Evolutionary conservation across 257 asterid species (phyloP), one percentile per base, ranked within the genome.

Genomic region (Striga asiatica): DNA sequence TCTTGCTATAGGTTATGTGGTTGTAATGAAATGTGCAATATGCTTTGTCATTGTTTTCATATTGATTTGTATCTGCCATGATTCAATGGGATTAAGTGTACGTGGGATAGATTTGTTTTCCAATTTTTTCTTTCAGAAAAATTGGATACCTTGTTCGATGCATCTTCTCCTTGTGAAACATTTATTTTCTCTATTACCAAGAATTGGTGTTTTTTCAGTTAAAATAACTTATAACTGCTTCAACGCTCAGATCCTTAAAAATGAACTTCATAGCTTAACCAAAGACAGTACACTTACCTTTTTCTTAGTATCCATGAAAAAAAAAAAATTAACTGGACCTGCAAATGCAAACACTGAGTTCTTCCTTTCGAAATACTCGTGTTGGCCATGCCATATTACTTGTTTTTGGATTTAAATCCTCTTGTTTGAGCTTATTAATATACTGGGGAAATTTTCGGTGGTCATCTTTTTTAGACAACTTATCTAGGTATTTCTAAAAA

Each of bases 191-290:
- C n/a, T n/a, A n/a, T n/a, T n/a, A n/a, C n/a, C n/a, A n/a, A 39
- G 57, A 42, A 42, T 14, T 64, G 22, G 49, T 50, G 24, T 47
- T 13, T 14, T 29, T 47, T 38, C 37, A 24, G 45, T 27, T 29
- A 48, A 12, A 5, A 6, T 8, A 21, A 34, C 3, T 27, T 14
- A 48, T n/a, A n/a, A n/a, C n/a, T n/a, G n/a, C n/a, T n/a, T n/a
- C n/a, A n/a, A 10, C 21, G 21, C 58, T n/a, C 28, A 13, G 9
- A 14, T 24, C 18, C 27, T 49, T 38, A 24, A 35, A n/a, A 9
- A 56, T 31, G 65, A 37, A n/a, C n/a, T n/a, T n/a, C n/a, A 39
- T 13, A n/a, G 54, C 25, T 62, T 52, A 28, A 20, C 47, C n/a
- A 18, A 41, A 16, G 45, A 43, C 29, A 20, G n/a, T 27, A 32